These are phyloP conservation scores for Roridomyces roridus DNA, from an alignment of 768 basidiomycete species.

Conservation along the genomic window DNA sequence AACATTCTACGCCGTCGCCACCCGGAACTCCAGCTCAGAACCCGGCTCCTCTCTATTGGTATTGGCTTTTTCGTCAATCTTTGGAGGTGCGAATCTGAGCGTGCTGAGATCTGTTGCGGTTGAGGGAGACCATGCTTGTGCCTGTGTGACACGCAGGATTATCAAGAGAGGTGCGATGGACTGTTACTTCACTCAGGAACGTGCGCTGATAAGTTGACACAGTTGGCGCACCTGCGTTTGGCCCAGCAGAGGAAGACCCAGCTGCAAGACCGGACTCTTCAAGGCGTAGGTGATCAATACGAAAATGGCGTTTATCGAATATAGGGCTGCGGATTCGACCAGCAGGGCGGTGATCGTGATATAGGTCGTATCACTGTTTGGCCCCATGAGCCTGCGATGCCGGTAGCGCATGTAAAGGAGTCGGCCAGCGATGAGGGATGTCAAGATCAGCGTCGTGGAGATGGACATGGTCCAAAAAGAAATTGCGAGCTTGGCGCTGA, in stretches of 20 bases:
- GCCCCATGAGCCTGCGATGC: background rate
- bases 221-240: conserved; percentile 14
- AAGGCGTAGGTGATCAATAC: conserved; percentile 17
- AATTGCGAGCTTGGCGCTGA: conserved; percentile 8
- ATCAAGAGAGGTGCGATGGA: no score
- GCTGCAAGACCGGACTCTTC: conserved; percentile 15
- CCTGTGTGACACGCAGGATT: no score
- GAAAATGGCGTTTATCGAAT: conserved; percentile 15
- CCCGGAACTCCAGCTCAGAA: no score
- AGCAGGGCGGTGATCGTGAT: background rate
- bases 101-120: no score
- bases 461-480: conserved; percentile 16
- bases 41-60: no score
- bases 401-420: conserved; percentile 6
- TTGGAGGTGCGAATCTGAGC: no score
- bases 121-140: no score
- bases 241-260: conserved; percentile 21
- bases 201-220: no score
- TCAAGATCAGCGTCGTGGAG: conserved; percentile 16
- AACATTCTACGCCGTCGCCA: no score
- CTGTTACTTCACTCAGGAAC: no score
- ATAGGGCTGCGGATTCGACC: conserved; percentile 11
- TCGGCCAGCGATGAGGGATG: conserved; percentile 8
- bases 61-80: no score
- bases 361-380: background rate